Evolutionary conservation across 2,329 filamentous ascomycete species (phyloP), one percentile per base, ranked within the genome.

Genomic region (Acephala macrosclerotiorum): DNA sequence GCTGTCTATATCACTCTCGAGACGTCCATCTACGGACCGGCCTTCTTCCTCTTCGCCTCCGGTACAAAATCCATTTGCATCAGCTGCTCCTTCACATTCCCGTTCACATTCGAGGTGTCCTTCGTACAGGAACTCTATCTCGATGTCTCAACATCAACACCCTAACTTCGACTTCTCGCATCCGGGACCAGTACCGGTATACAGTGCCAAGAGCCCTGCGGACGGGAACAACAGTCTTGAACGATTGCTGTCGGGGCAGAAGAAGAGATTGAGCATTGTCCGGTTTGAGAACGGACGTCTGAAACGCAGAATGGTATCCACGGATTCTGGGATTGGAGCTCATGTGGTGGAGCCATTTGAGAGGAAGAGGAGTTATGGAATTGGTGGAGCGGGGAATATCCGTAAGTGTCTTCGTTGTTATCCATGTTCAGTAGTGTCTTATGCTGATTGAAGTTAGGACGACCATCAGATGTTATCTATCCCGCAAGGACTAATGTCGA

Each of bases 361-460:
- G 58, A 62, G 58, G 57, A 71, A 67, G 53, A 72, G 65, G 63
- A 75, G 74, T 63, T 73, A 69, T 71, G 74, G 74, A 3, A 75
- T 75, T 67, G 74, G 74, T 36, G 74, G 74, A 0, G 74, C 74
- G 3, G 74, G 74, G 3, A 76, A 76, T 68, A 75, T 75, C 49
- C 70, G 74, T 76, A 63, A 25, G 71, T 53, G 1, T n/a, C 12
- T 12, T 22, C 22, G 4, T 49, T 12, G 6, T 16, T 29, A 12
- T 18, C 26, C 12, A n/a, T n/a, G n/a, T n/a, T n/a, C n/a, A n/a
- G n/a, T n/a, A n/a, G n/a, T n/a, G n/a, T n/a, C 11, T 40, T 7
- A n/a, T 60, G 38, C 47, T 64, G 38, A 65, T 36, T 16, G 1
- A 26, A 18, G 33, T 63, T 60, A 75, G 74, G 74, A 1, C 70